Conservation (phyloP, 2,329 filamentous ascomycete genomes). For the Alternaria alternata region DNA sequence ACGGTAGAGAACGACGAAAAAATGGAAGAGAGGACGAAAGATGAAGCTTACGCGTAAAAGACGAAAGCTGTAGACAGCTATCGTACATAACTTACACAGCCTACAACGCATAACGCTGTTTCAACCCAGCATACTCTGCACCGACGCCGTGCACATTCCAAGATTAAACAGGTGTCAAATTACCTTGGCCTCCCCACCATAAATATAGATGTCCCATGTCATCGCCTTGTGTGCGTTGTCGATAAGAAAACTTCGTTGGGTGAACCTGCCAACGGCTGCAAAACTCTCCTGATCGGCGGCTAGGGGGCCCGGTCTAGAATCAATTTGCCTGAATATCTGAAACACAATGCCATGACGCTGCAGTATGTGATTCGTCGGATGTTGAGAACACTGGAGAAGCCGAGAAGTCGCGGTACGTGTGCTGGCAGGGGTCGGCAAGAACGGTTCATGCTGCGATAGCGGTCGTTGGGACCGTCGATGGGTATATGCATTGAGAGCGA, state of each 20-base stretch:
- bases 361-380: neutral
- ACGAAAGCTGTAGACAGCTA: neutral
- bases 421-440: neutral
- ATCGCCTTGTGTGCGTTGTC: neutral
- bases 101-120: neutral
- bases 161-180: neutral
- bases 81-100: constrained; percentile 3
- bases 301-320: neutral
- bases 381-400: neutral
- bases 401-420: neutral
- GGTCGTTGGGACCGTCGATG: neutral
- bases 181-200: constrained; percentile 1
- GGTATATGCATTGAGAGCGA: neutral
- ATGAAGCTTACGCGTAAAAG: constrained; percentile 2
- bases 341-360: neutral
- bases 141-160: neutral
- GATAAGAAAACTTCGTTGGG: constrained; percentile 3
- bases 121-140: constrained; percentile 3
- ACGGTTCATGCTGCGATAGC: constrained; percentile 1
- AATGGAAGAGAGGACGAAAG: neutral
- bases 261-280: neutral
- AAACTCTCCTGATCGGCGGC: constrained; percentile 6
- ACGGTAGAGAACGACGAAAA: neutral
- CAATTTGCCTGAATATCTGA: constrained; percentile 1
- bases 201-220: neutral